Percentiles rank a stretch among this genome's conserved stretches.
Evolutionary conservation across 345 rosid genomes (phyloP).

Genomic region (Rhodamnia rubescens): DNA sequence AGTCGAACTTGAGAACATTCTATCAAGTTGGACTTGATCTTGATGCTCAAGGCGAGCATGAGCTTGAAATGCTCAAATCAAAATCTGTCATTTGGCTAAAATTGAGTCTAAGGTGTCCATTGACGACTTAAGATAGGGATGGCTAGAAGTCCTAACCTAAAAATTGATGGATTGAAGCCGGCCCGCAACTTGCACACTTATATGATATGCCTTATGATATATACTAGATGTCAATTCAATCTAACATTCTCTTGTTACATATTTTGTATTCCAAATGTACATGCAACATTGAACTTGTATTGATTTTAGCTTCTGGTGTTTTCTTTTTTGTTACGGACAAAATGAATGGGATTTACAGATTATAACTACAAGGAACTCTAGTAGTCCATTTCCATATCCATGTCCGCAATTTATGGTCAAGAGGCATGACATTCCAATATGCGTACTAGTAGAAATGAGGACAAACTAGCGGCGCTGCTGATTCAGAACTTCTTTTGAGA

Average conservation of each 20-base stretch:
- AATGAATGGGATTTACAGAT: too few relatives aligned
- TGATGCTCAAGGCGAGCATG: neutral
- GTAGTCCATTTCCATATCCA: too few relatives aligned
- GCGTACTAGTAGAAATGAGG: too few relatives aligned
- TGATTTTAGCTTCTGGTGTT: too few relatives aligned
- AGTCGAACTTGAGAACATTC: neutral
- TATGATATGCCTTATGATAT: neutral
- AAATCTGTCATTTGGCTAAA: neutral
- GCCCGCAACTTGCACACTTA: neutral
- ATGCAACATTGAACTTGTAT: neutral
- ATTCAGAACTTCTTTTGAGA: neutral
- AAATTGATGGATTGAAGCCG: neutral
- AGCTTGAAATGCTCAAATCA: neutral
- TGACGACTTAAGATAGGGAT: neutral
- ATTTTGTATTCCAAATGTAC: neutral
- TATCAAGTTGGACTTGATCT: neutral
- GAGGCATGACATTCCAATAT: too few relatives aligned
- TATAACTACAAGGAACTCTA: too few relatives aligned
- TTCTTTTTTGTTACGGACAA: too few relatives aligned
- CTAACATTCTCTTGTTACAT: neutral
- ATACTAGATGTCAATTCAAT: neutral
- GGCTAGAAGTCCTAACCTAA: accelerated
- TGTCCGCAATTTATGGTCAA: too few relatives aligned
- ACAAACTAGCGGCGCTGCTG: neutral
- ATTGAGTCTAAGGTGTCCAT: accelerated